Base-by-base conservation (phyloP, 768 basidiomycete species). In the Xerocomellus amylosporus region DNA sequence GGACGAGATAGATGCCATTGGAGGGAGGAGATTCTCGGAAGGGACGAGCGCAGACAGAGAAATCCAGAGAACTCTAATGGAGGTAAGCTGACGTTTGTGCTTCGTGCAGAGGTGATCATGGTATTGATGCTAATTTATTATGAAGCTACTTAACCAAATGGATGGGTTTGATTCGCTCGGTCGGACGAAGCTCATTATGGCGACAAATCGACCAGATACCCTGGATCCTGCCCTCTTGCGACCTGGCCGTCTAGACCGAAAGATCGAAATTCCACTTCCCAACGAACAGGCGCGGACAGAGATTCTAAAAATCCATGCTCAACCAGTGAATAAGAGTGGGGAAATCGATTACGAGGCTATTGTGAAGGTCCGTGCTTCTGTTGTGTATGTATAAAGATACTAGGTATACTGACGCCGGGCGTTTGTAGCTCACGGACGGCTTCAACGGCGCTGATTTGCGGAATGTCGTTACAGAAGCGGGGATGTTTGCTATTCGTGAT, bases 151-250 rank as follows among this genome's bases (percentile, higher is more conserved):
- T 31, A 98, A 98, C 67, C 96, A 98, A 74, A 97, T 99, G 93
- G 97, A 99, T 69, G 97, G 97, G 22, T 99, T 99, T 75, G 97
- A 98, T 73, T 93, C 96, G 15, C 78, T 99, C 28, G 97, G 97
- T 42, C 79, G 79, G 60, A 98, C 95, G 33, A 98, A 98, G 73
- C 82, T 98, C 49, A 99, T 99, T 71, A 98, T 98, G 93, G 97
- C 97, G n/a, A 99, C 97, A 24, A 99, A 98, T 77, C 81, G 97
- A 66, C 97, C 97, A 0, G 97, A 99, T 71, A 98, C 95, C 2
- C 83, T 98, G 33, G 97, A 98, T 73, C 97, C 97, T 14, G 96
- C 96, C 14, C 84, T 99, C 22, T 80, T 99, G 51, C 90, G 96
- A 50, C 96, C 96, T 8, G 97, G 97, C 42, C 88, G 97, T 49